Percentiles rank a stretch among this genome's conserved stretches.
Evolutionary conservation across 2,329 filamentous ascomycete genomes (phyloP).

Genomic region (Colletotrichum lindemuthianum): DNA sequence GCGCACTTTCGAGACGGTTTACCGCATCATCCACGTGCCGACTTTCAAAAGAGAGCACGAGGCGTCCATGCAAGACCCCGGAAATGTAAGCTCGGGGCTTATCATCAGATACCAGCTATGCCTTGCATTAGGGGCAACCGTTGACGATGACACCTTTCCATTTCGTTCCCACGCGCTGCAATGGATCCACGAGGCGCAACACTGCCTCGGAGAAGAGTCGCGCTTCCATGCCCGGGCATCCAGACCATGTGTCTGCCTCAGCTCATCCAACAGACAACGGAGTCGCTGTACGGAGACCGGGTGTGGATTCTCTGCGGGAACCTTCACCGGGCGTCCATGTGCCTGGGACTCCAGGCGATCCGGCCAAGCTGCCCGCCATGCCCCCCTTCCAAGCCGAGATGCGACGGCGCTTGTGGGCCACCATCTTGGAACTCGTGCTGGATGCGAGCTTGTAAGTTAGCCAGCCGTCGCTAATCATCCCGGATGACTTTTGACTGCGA

Average conservation of each 20-base stretch:
- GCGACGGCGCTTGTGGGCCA: constrained; percentile 46
- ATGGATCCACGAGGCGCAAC: constrained; percentile 39
- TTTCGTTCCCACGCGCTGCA: constrained; percentile 31
- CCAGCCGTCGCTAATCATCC: constrained; percentile 53
- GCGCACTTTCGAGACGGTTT: constrained; percentile 52
- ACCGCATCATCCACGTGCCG: constrained; percentile 53
- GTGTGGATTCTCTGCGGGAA: constrained; percentile 45
- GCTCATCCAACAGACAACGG: constrained; percentile 39
- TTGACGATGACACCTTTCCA: constrained; percentile 38
- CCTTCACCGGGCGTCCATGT: constrained; percentile 44
- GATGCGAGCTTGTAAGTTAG: neutral
- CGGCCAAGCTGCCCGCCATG: constrained; percentile 41
- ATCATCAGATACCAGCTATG: constrained; percentile 38
- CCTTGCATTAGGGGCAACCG: constrained; percentile 37
- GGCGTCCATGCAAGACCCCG: constrained; percentile 27
- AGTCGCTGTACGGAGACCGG: constrained; percentile 38
- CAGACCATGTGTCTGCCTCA: constrained; percentile 45
- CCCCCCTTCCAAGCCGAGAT: constrained; percentile 43
- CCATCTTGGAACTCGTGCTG: constrained; percentile 34
- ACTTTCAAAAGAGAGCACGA: constrained; percentile 50
- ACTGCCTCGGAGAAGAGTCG: constrained; percentile 39
- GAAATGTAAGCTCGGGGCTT: constrained; percentile 37
- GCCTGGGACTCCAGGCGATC: constrained; percentile 48
- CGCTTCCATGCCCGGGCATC: constrained; percentile 40
- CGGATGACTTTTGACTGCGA: constrained; percentile 61